A percentile compares a stretch with the other conserved stretches of the same genome.
Evolutionary conservation across 1,284 basidiomycete species (phyloP).

Genomic region (Ustilago loliicola): DNA sequence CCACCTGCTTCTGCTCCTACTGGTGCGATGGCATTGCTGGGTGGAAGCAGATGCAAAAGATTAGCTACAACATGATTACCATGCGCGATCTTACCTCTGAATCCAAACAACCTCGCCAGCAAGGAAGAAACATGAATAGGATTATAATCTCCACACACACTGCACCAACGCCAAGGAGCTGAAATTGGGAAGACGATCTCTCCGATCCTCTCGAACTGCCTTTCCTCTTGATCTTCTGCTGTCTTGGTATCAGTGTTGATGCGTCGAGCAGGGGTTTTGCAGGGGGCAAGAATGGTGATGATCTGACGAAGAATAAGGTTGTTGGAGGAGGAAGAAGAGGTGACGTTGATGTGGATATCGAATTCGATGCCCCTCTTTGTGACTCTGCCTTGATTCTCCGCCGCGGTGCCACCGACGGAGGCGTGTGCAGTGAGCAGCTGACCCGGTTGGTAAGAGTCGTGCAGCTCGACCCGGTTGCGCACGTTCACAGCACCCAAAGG

Average conservation of each 20-base stretch:
- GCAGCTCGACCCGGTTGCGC: conserved; percentile 30
- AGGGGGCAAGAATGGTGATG: conserved; percentile 29
- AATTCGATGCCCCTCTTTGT: conserved; percentile 29
- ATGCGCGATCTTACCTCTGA: conserved; percentile 32
- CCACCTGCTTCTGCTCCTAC: neutral
- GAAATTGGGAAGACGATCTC: conserved; percentile 4
- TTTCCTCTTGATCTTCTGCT: neutral
- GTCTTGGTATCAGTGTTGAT: neutral
- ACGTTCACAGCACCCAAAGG: conserved; percentile 38
- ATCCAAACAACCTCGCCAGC: conserved; percentile 29
- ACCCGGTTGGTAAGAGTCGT: neutral
- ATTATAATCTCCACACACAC: conserved; percentile 35
- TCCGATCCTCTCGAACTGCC: neutral
- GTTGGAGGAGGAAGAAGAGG: neutral
- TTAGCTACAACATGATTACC: conserved; percentile 32
- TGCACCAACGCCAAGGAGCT: conserved; percentile 13
- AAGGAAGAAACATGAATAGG: conserved; percentile 33
- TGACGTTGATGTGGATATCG: conserved; percentile 35
- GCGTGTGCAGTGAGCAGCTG: conserved; percentile 18
- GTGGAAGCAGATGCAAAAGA: neutral
- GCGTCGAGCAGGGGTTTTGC: conserved; percentile 6
- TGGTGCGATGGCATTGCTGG: too few species aligned
- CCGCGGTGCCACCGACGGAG: conserved; percentile 22
- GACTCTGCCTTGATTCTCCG: conserved; percentile 15
- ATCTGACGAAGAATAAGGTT: conserved; percentile 19